Conservation (phyloP, 257 asterid genomes). For the Nicotiana sylvestris region DNA sequence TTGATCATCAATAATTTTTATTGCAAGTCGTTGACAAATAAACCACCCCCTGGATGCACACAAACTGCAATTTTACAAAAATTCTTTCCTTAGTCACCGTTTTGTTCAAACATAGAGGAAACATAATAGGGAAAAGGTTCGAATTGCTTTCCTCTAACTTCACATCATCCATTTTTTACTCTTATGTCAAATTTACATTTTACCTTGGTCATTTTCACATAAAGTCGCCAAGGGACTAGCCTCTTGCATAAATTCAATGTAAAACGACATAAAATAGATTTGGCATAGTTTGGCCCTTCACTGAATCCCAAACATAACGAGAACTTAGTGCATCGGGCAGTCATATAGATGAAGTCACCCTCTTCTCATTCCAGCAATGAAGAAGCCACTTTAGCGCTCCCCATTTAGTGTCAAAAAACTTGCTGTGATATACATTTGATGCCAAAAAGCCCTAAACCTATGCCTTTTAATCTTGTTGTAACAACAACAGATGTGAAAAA, state of each 20-base stretch:
- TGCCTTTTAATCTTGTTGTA: neutral
- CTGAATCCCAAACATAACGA: neutral
- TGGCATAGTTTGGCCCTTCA: neutral
- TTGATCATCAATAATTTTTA: too few species aligned
- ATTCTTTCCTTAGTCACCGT: too few species aligned
- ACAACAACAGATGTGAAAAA: neutral
- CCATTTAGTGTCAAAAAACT: neutral
- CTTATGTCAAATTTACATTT: too few species aligned
- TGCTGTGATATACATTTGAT: neutral
- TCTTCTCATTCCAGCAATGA: neutral
- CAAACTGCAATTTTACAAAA: too few species aligned
- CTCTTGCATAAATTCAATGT: neutral
- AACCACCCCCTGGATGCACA: too few species aligned
- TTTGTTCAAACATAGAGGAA: too few species aligned
- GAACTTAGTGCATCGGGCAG: neutral
- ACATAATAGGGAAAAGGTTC: too few species aligned
- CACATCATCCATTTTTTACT: too few species aligned
- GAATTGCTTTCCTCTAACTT: too few species aligned
- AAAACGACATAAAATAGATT: neutral
- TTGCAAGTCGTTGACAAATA: too few species aligned
- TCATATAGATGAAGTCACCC: neutral
- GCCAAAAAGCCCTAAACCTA: neutral
- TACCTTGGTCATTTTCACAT: too few species aligned
- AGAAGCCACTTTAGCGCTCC: neutral
- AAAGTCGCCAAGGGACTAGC: neutral